Conservation (phyloP, 2,329 filamentous ascomycete genomes). For the Bisporella sp. region DNA sequence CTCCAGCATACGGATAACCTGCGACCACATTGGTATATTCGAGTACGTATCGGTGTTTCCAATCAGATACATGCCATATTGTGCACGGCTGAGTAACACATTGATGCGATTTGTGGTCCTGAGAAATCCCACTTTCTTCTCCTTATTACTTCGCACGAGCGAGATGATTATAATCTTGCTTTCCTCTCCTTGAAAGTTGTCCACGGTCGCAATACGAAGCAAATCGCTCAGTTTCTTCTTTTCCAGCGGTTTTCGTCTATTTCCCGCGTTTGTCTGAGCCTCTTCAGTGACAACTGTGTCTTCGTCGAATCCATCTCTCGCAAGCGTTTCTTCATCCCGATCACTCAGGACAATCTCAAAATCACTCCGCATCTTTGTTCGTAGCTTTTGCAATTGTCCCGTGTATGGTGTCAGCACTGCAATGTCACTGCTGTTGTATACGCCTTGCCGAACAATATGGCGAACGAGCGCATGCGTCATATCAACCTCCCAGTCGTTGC, state of each 20-base stretch:
- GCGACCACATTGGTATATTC: too few species aligned
- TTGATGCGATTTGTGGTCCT: conserved; percentile 61
- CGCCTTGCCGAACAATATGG: conserved; percentile 59
- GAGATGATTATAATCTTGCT: conserved; percentile 64
- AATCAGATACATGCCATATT: conserved; percentile 66
- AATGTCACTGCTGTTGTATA: conserved; percentile 53
- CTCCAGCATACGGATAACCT: too few species aligned
- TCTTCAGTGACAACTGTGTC: conserved; percentile 4
- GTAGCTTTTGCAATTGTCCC: conserved; percentile 41
- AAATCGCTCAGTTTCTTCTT: conserved; percentile 23
- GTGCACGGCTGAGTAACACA: conserved; percentile 58
- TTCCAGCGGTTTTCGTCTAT: conserved; percentile 3
- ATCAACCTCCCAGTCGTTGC: conserved; percentile 53
- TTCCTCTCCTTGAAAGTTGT: conserved; percentile 68
- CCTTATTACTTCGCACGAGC: conserved; percentile 60
- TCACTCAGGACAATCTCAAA: conserved; percentile 28
- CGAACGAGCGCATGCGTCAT: conserved; percentile 57
- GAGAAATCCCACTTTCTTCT: conserved; percentile 56
- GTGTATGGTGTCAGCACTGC: conserved; percentile 63
- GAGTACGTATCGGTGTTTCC: too few species aligned
- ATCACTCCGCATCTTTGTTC: conserved; percentile 16
- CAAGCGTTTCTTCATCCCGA: conserved; percentile 23
- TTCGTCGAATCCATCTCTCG: conserved; percentile 12
- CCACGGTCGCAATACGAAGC: conserved; percentile 49
- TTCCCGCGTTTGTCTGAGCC: neutral